These are phyloP conservation scores for Flueggea neowawraea DNA, from an alignment of 441 rosid genomes.

Conservation along the genomic window DNA sequence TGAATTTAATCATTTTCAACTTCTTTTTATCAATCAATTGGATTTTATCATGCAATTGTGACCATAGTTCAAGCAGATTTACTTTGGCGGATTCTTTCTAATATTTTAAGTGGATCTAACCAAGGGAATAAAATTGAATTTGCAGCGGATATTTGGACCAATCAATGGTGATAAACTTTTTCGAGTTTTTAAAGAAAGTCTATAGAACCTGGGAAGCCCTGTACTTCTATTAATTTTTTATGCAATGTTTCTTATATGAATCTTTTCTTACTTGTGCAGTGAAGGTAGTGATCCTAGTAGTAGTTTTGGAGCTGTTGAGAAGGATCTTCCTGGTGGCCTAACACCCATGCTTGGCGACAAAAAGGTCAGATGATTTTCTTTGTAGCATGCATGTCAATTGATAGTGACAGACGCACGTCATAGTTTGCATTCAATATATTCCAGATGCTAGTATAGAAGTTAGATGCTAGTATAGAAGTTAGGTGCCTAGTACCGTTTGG, in stretches of 20 bases:
- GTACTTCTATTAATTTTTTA: neutral
- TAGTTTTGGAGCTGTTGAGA: constrained; percentile 91
- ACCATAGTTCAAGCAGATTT: neutral
- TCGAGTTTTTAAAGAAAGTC: neutral
- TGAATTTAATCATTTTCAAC: neutral
- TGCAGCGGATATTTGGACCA: too few species aligned
- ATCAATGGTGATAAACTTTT: neutral
- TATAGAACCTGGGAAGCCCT: too few species aligned
- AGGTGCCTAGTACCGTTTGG: too few species aligned
- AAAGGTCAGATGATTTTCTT: constrained; percentile 58
- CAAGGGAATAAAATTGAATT: neutral
- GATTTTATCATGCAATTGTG: neutral
- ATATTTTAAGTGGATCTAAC: neutral
- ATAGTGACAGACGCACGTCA: neutral
- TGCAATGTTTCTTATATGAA: neutral
- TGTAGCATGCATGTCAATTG: neutral
- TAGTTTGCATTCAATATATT: too few species aligned
- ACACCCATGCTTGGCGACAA: constrained; percentile 98
- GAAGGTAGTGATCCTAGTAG: constrained; percentile 91
- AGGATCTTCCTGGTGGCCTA: constrained; percentile 81
- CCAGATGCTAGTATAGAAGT: too few species aligned
- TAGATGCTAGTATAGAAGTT: too few species aligned
- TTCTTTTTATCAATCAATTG: neutral
- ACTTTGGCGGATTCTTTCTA: neutral
- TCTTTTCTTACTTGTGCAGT: constrained; percentile 39